Percentiles rank a stretch among this genome's conserved stretches.
Conservation (phyloP, 805 yeast genomes). For the Saccharomycopsis fermentans region DNA sequence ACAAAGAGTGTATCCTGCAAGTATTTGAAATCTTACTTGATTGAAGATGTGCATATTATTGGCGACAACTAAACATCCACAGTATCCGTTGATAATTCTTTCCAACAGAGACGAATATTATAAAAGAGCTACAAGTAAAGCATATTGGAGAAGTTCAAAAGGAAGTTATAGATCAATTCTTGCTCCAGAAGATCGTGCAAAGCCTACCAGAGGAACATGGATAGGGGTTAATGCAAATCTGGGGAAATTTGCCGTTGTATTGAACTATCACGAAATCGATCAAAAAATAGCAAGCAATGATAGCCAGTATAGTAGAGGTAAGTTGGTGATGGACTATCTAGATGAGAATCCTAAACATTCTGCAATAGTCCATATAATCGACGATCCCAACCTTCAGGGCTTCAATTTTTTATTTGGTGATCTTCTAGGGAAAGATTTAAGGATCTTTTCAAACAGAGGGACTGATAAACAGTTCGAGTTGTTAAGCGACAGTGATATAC, state of each 20-base stretch:
- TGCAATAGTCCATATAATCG: neutral
- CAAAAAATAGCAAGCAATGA: slow-evolving; percentile 5
- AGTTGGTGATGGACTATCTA: neutral
- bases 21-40: neutral
- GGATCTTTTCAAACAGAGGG: slow-evolving; percentile 41
- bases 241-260: slow-evolving; percentile 60
- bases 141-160: slow-evolving; percentile 23
- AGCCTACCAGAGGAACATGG: slow-evolving; percentile 85
- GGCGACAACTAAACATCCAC: slow-evolving; percentile 56
- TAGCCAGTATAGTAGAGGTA: neutral
- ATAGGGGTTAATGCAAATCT: slow-evolving; percentile 48
- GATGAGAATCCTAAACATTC: neutral
- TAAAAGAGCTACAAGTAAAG: slow-evolving; percentile 44
- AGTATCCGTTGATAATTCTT: slow-evolving; percentile 63
- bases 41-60: slow-evolving; percentile 66
- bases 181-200: slow-evolving; percentile 65
- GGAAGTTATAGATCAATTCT: slow-evolving; percentile 27
- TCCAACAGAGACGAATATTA: slow-evolving; percentile 87
- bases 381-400: slow-evolving; percentile 42
- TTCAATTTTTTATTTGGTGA: slow-evolving; percentile 52
- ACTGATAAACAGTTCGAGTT: slow-evolving; percentile 14
- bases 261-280: slow-evolving; percentile 55
- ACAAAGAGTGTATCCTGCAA: neutral
- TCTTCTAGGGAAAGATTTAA: slow-evolving; percentile 25
- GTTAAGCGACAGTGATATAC: neutral